phyloP scores from a whole-genome alignment of 441 rosid species.

The Populus hybrid region DNA sequence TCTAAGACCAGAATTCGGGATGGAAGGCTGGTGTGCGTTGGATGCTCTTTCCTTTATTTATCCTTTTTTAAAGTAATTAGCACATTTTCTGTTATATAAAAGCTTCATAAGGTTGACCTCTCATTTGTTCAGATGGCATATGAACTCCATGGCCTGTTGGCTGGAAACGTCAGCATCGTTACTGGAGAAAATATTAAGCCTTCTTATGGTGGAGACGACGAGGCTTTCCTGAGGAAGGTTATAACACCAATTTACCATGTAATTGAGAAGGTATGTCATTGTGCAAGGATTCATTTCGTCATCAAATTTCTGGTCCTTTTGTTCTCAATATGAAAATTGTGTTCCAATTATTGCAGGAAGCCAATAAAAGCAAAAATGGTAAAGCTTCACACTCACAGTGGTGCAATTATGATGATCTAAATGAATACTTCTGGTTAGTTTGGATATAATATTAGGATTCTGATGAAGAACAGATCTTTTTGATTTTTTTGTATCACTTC shows the following conservation, averaged over 20 bases:
- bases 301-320: slow-evolving; percentile 20
- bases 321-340: slow-evolving; percentile 23
- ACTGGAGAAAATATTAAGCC: slow-evolving; percentile 99
- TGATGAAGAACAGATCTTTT: slow-evolving; percentile 1
- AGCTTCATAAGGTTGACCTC: neutral
- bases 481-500: neutral
- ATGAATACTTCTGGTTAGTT: slow-evolving; percentile 94
- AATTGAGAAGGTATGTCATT: slow-evolving; percentile 61
- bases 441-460: slow-evolving; percentile 22
- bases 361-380: slow-evolving; percentile 71
- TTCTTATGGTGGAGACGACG: slow-evolving; percentile 98
- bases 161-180: slow-evolving; percentile 94
- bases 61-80: neutral
- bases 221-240: slow-evolving; percentile 93
- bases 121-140: slow-evolving; percentile 82
- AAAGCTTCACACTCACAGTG: slow-evolving; percentile 84
- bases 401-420: slow-evolving; percentile 99
- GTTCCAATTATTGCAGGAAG: slow-evolving; percentile 60
- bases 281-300: slow-evolving; percentile 8
- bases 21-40: neutral
- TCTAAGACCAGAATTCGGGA: neutral
- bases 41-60: neutral
- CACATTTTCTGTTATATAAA: neutral
- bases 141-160: slow-evolving; percentile 95
- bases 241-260: slow-evolving; percentile 90